A percentile compares a stretch with the other conserved stretches of the same genome.
Evolutionary conservation across 495 filamentous ascomycete species (phyloP).

Genomic region (Talaromyces proteolyticus): DNA sequence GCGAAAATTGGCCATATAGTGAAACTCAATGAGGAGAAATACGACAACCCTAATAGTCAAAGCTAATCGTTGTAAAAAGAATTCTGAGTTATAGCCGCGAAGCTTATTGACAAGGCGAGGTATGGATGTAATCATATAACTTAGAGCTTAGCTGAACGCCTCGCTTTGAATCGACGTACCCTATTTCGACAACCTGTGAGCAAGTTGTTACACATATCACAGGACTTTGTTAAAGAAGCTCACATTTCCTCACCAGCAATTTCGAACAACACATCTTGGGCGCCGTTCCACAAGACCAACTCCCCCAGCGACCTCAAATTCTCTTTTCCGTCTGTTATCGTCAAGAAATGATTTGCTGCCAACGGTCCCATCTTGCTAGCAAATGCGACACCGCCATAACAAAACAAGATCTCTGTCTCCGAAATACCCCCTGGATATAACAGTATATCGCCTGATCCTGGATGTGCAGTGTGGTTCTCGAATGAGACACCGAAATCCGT

Average conservation of each 20-base stretch:
- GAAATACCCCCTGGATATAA: constrained; percentile 20
- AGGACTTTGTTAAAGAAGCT: constrained; percentile 2
- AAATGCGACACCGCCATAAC: constrained; percentile 18
- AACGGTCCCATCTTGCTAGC: constrained; percentile 19
- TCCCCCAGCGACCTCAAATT: constrained; percentile 14
- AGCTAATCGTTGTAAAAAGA: no score
- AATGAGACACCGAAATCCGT: constrained; percentile 17
- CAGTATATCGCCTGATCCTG: constrained; percentile 15
- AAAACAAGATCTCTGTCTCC: constrained; percentile 20
- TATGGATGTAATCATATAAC: no score
- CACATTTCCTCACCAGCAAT: constrained; percentile 12
- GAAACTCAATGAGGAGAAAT: no score
- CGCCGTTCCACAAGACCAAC: constrained; percentile 14
- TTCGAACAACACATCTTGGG: constrained; percentile 18
- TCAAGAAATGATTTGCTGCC: constrained; percentile 21
- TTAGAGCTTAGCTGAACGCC: background rate
- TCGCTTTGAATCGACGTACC: background rate
- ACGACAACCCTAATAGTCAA: no score
- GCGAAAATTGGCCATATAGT: background rate
- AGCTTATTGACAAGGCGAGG: no score
- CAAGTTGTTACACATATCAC: no score
- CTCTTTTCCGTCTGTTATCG: constrained; percentile 15
- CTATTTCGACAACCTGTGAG: background rate
- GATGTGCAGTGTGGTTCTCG: constrained; percentile 21
- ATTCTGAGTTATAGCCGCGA: no score